Evolutionary conservation across 2,329 filamentous ascomycete species (phyloP).

Genomic region (Myriangium duriaei): DNA sequence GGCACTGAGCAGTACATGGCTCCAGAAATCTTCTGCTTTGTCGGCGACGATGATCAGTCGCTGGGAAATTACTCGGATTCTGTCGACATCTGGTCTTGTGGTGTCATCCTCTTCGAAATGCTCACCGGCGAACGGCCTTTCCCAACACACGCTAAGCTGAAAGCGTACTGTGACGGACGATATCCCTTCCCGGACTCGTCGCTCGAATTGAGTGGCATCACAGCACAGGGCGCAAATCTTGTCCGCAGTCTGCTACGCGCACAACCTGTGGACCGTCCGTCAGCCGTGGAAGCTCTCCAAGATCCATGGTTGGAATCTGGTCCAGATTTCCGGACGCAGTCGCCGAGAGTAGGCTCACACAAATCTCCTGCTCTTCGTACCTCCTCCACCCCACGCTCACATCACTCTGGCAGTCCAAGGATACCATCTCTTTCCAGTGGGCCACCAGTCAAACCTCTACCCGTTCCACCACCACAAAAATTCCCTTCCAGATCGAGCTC

Average conservation of each 20-base stretch:
- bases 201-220: neutral
- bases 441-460: neutral
- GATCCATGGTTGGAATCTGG: neutral
- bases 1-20: constrained; percentile 96
- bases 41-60: too few species aligned
- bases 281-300: neutral
- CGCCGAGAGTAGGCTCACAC: too few species aligned
- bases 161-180: neutral
- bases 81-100: constrained; percentile 98
- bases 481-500: neutral
- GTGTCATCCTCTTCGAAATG: constrained; percentile 98
- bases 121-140: neutral
- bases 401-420: neutral
- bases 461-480: neutral
- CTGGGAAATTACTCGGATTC: constrained; percentile 98
- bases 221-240: neutral
- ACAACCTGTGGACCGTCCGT: neutral
- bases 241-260: neutral
- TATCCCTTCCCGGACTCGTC: neutral
- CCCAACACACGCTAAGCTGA: neutral
- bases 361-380: too few species aligned
- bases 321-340: neutral
- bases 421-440: neutral
- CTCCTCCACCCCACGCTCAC: neutral
- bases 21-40: constrained; percentile 63